Base-by-base conservation (phyloP, 495 filamentous ascomycete species). In the Podospora pseudopauciseta region DNA sequence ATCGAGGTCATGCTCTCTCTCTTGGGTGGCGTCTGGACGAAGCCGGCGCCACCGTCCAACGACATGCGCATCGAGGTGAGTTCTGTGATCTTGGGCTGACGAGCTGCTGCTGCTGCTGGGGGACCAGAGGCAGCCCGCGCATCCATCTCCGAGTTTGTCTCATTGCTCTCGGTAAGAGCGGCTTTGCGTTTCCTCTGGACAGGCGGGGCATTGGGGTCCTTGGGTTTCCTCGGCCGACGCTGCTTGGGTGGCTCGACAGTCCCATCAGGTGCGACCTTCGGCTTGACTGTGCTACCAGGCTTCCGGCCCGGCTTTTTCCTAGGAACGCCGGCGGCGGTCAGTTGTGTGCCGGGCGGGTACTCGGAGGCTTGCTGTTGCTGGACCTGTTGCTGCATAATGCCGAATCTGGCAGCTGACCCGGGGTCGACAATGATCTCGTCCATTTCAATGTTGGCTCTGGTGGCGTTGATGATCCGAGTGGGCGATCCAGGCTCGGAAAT, bases 201-300 rank as follows among this genome's bases (percentile, higher is more conserved):
- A 9, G 85, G 81, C 7, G 85, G 79, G 18, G 83, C 82, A 71
- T 84, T 85, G 19, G 85, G 83, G 59, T 89, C 86, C 69, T 81
- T 84, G 13, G 86, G 83, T 68, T 87, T 88, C 60, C 86, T 73
- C 13, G 81, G 77, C 64, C 83, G 83, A 63, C 84, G 83, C 57
- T 79, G 78, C 73, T 88, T 89, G 20, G 83, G 76, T 53, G 73
- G 77, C 20, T 84, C 82, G 59, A 78, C 61, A 53, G 71, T 78
- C 5, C 74, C 80, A 20, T 86, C 83, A 61, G 79, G 75, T 20
- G 77, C 68, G 7, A 71, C 72, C 67, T 81, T 81, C 60, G 82
- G 79, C 70, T 83, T 84, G 64, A 80, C 73, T 61, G 78, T 79
- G 23, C 76, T 78, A 53, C 83, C 83, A 19, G 84, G 84, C 65